phyloP scores from a whole-genome alignment of 345 rosid genomes.

The Salix caprea region DNA sequence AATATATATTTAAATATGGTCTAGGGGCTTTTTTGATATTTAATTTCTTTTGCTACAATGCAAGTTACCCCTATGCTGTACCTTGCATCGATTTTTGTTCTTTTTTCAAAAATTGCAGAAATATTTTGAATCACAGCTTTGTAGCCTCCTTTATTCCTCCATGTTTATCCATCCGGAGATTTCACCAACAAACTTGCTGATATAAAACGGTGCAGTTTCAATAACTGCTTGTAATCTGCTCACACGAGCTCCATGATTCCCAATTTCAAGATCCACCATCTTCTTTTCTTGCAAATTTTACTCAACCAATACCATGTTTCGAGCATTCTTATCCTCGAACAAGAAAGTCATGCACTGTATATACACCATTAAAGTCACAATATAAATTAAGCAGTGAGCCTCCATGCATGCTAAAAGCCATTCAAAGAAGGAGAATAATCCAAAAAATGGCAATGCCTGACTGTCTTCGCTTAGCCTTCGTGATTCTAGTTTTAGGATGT shows the following conservation, averaged over 20 bases:
- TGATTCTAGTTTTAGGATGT: not conserved
- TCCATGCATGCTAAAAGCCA: not conserved
- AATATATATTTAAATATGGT: no score
- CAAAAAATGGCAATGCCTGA: not conserved
- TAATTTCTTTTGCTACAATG: no score
- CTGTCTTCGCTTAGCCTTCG: not conserved
- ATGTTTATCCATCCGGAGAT: not conserved
- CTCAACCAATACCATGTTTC: not conserved
- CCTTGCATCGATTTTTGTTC: not conserved
- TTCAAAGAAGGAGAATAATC: not conserved
- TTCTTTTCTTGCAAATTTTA: not conserved
- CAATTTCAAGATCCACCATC: not conserved
- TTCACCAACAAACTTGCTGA: not conserved
- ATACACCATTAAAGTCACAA: not conserved
- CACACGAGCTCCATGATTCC: conserved; percentile 6
- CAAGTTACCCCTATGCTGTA: not conserved
- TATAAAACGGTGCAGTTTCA: not conserved
- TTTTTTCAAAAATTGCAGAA: not conserved
- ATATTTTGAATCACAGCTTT: not conserved
- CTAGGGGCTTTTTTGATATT: no score
- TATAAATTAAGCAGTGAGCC: not conserved
- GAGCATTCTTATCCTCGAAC: not conserved
- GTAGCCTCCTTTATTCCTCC: not conserved
- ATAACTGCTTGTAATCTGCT: not conserved
- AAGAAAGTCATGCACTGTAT: not conserved